Percentiles rank a stretch among this genome's conserved stretches.
These are phyloP conservation scores for Solanum hybrid DNA, from an alignment of 305 asterid species.

Conservation along the genomic window DNA sequence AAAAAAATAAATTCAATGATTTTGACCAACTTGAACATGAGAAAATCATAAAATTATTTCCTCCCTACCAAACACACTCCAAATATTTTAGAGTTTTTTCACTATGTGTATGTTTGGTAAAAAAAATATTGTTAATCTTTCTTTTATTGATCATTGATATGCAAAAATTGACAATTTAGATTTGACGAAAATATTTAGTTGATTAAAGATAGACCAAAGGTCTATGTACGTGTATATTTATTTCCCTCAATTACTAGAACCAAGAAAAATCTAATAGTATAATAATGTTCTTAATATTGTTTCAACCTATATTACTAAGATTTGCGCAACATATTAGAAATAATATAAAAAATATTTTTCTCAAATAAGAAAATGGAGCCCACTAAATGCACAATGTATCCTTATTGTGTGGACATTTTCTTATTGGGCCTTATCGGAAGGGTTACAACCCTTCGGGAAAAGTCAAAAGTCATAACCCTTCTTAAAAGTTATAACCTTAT, in stretches of 20 bases:
- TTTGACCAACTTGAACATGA: background rate
- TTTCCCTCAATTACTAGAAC: background rate
- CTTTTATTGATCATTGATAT: background rate
- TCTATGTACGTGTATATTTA: background rate
- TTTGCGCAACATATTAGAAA: background rate
- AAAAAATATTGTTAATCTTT: no score
- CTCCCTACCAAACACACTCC: background rate
- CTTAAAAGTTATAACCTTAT: no score
- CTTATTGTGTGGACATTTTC: background rate
- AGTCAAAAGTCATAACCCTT: background rate
- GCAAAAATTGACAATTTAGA: no score
- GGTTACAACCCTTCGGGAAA: no score
- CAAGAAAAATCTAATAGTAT: background rate
- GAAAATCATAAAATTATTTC: background rate
- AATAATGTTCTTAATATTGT: no score
- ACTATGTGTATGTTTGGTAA: background rate
- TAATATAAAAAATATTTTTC: no score
- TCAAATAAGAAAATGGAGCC: background rate
- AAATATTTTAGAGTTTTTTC: background rate
- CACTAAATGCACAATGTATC: background rate
- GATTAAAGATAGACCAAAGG: background rate
- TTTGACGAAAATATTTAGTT: background rate
- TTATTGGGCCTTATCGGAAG: background rate
- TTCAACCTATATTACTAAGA: background rate
- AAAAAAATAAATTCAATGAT: background rate